A percentile compares a stretch with the other conserved stretches of the same genome.
Conservation (phyloP, 75 land plant species). For the Selaginella moellendorffii region DNA sequence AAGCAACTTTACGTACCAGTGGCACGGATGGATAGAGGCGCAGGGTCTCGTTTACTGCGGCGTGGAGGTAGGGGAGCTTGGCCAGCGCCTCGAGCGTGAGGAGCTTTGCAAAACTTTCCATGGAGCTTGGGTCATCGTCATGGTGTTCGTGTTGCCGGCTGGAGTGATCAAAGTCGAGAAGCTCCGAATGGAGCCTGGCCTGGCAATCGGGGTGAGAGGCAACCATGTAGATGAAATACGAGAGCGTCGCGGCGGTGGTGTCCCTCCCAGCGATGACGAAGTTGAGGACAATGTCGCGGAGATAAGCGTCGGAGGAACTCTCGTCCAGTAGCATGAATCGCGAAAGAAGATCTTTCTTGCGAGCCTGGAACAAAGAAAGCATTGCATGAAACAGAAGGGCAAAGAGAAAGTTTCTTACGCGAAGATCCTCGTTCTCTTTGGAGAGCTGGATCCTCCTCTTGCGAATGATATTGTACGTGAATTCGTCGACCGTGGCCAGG, state of each 20-base stretch:
- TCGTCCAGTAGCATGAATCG: constrained; percentile 37
- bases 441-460: constrained; percentile 23
- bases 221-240: constrained; percentile 36
- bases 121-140: neutral
- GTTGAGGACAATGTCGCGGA: constrained; percentile 77
- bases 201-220: neutral
- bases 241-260: constrained; percentile 73
- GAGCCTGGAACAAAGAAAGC: neutral
- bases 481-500: constrained; percentile 30
- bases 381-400: neutral
- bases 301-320: constrained; percentile 37
- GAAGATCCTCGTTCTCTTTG: neutral
- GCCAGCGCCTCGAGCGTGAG: constrained; percentile 16
- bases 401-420: constrained; percentile 2
- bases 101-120: constrained; percentile 5
- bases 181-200: neutral
- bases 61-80: constrained; percentile 47
- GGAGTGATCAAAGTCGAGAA: neutral
- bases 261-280: constrained; percentile 86
- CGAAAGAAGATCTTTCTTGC: constrained; percentile 40
- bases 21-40: constrained; percentile 80
- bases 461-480: constrained; percentile 34
- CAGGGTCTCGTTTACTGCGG: constrained; percentile 57
- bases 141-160: no score
- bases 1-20: constrained; percentile 33